Conservation (phyloP, 176 grass and related monocot genomes). For the Oryza nivara region DNA sequence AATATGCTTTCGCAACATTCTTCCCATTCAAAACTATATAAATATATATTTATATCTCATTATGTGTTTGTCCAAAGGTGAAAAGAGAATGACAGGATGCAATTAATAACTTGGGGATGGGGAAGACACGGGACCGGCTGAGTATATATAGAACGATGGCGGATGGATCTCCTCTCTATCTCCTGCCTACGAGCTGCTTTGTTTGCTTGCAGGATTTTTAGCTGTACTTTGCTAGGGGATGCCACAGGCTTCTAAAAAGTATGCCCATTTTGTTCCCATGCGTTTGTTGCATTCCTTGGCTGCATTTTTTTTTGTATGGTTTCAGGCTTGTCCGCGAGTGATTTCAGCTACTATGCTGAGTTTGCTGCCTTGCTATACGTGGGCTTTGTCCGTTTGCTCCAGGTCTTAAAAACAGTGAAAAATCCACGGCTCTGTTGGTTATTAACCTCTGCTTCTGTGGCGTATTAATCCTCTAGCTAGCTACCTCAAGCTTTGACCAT, state of each 20-base stretch:
- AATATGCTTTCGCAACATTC: no score
- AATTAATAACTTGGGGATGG: not conserved
- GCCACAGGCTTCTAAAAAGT: slow-evolving; percentile 52
- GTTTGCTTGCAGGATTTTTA: slow-evolving; percentile 29
- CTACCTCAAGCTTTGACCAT: no score
- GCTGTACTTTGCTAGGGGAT: slow-evolving; percentile 40
- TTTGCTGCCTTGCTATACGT: not conserved
- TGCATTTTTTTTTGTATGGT: not conserved
- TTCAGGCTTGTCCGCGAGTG: slow-evolving; percentile 31
- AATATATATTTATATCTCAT: not conserved
- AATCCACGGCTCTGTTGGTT: not conserved
- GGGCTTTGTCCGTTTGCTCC: slow-evolving; percentile 23
- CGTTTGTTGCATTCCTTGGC: slow-evolving; percentile 35
- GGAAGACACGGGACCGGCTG: not conserved
- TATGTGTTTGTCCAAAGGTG: not conserved
- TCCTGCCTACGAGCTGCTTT: not conserved
- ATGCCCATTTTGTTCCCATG: slow-evolving; percentile 42
- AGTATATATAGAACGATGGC: no score
- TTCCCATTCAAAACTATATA: not conserved
- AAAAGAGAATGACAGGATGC: not conserved
- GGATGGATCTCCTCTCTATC: no score
- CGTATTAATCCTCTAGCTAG: not conserved
- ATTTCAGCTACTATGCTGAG: not conserved
- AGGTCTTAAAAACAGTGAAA: slow-evolving; percentile 6
- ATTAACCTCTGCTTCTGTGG: not conserved